phyloP scores from a whole-genome alignment of 1,284 basidiomycete species.

The Tilletia caries region DNA sequence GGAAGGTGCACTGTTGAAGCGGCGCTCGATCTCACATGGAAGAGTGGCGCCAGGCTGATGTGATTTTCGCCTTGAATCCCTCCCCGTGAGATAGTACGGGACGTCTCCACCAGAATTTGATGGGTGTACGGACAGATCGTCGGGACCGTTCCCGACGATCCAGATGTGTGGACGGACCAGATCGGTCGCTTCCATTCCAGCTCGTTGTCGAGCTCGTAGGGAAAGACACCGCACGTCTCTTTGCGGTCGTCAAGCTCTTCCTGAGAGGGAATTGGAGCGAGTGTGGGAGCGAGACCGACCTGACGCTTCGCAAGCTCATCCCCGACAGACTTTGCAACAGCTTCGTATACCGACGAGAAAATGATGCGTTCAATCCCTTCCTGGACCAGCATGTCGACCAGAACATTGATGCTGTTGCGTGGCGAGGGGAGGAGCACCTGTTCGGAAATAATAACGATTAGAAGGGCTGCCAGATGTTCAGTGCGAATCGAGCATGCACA shows the following conservation, averaged over 20 bases:
- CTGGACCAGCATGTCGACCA: neutral
- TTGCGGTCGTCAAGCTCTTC: too few species aligned
- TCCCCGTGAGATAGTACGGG: too few species aligned
- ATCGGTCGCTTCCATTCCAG: neutral
- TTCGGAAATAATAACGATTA: too few species aligned
- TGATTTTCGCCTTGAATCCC: too few species aligned
- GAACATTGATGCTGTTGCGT: neutral
- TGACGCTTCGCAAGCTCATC: too few species aligned
- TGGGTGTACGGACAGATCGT: slow-evolving; percentile 6
- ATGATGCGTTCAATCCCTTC: neutral
- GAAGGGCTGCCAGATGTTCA: too few species aligned
- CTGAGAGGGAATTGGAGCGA: too few species aligned
- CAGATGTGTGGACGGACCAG: neutral
- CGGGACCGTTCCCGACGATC: neutral
- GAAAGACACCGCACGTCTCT: neutral
- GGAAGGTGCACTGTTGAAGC: too few species aligned
- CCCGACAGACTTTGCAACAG: neutral
- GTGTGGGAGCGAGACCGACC: too few species aligned
- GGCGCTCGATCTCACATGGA: slow-evolving; percentile 11
- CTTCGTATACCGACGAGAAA: neutral
- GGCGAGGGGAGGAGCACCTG: neutral
- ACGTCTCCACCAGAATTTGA: neutral
- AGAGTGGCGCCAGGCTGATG: neutral
- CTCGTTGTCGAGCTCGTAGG: slow-evolving; percentile 1
- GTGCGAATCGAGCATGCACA: neutral